Percentiles rank a stretch among this genome's conserved stretches.
Conservation (phyloP, 768 basidiomycete species). For the Astraeus odoratus region DNA sequence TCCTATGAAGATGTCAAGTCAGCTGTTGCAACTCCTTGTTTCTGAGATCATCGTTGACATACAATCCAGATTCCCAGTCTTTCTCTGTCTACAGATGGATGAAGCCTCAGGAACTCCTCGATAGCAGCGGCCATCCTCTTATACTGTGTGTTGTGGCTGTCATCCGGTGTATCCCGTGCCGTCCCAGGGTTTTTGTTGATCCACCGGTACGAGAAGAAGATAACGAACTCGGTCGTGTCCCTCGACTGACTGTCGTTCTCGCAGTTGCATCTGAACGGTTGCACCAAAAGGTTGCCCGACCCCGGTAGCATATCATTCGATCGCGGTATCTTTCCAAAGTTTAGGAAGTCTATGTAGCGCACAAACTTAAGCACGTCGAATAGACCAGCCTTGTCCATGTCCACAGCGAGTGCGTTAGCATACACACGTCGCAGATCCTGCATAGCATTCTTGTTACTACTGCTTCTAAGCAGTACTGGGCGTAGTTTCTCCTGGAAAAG, state of each 20-base stretch:
- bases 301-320: not conserved
- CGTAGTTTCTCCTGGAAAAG: not conserved
- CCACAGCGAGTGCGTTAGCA: not conserved
- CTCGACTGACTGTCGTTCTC: not conserved
- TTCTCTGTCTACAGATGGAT: not conserved
- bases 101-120: not conserved
- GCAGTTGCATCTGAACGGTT: not conserved
- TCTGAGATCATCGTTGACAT: not conserved
- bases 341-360: not conserved
- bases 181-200: not conserved
- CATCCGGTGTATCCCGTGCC: not conserved
- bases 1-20: not conserved
- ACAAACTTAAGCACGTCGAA: not conserved
- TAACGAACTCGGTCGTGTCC: not conserved
- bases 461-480: not conserved
- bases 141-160: not conserved
- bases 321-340: not conserved
- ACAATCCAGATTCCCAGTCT: not conserved
- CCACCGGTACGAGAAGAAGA: not conserved
- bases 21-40: no score
- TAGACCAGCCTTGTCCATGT: not conserved
- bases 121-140: not conserved
- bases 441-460: not conserved
- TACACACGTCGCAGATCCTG: not conserved
- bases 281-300: not conserved